A percentile compares a stretch with the other conserved stretches of the same genome.
phyloP scores from a whole-genome alignment of 139 green algal genomes.

The Chlamydomonas incerta region DNA sequence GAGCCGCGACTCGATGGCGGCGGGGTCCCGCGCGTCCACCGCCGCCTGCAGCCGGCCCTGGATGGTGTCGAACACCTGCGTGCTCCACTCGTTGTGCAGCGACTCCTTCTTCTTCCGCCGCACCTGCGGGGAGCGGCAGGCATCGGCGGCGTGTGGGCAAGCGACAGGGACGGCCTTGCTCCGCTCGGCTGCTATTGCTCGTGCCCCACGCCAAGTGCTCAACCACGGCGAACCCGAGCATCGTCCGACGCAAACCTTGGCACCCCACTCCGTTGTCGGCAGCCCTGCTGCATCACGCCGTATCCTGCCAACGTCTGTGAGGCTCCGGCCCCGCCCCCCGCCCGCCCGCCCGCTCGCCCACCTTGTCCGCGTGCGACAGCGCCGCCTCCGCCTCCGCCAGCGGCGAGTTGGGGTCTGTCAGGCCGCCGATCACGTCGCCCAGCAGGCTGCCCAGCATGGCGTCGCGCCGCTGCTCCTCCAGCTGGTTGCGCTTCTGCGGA shows the following conservation, averaged over 20 bases:
- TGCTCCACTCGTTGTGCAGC: conserved; percentile 56
- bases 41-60: conserved; percentile 49
- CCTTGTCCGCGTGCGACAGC: conserved; percentile 26
- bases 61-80: conserved; percentile 61
- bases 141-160: no score
- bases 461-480: neutral
- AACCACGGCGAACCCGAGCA: no score
- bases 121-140: no score
- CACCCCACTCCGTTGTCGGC: no score
- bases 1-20: conserved; percentile 43
- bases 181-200: no score
- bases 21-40: conserved; percentile 20
- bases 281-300: no score
- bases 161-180: no score
- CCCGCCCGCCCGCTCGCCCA: neutral
- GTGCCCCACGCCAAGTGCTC: no score
- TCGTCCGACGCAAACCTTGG: no score
- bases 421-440: conserved; percentile 8
- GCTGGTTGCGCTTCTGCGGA: neutral
- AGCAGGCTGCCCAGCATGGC: conserved; percentile 8
- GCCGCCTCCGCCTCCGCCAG: conserved; percentile 10
- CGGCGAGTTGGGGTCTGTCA: neutral
- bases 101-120: conserved; percentile 36
- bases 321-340: neutral
- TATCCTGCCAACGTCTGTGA: no score